phyloP scores from a whole-genome alignment of 768 basidiomycete species.

The Lentinula raphanica region DNA sequence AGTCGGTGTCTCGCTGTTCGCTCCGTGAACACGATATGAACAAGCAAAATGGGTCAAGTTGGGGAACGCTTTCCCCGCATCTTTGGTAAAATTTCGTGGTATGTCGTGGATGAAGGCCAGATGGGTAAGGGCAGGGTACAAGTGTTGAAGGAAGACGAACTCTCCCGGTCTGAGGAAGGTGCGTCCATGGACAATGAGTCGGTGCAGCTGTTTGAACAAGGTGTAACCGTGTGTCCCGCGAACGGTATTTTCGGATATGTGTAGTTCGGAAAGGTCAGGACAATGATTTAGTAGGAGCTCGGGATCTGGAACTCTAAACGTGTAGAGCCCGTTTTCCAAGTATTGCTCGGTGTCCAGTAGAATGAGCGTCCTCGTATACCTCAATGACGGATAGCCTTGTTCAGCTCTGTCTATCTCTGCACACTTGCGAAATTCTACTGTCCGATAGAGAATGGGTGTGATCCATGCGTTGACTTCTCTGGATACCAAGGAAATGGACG shows the following conservation, averaged over 20 bases:
- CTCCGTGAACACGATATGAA: conserved; percentile 1
- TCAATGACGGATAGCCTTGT: neutral
- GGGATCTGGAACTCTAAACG: neutral
- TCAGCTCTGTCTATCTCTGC: neutral
- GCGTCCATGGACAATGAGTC: neutral
- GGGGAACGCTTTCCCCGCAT: neutral
- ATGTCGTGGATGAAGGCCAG: conserved; percentile 6
- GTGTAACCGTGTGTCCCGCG: neutral
- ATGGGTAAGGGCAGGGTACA: conserved; percentile 2
- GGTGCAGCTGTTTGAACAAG: neutral
- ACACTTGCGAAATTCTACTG: neutral
- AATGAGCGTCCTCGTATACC: neutral
- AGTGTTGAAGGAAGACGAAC: conserved; percentile 2
- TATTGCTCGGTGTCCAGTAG: neutral
- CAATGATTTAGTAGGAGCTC: neutral
- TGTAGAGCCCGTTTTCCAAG: neutral
- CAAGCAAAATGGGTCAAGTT: conserved; percentile 3
- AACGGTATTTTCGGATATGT: neutral
- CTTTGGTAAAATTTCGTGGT: conserved; percentile 2
- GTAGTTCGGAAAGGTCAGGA: neutral
- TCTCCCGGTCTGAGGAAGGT: neutral
- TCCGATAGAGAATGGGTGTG: conserved; percentile 2
- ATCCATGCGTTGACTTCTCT: conserved; percentile 1
- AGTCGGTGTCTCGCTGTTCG: neutral
- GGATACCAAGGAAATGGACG: neutral